phyloP scores from a whole-genome alignment of 352 stramenopile species.

The Blastocystis hominis region DNA sequence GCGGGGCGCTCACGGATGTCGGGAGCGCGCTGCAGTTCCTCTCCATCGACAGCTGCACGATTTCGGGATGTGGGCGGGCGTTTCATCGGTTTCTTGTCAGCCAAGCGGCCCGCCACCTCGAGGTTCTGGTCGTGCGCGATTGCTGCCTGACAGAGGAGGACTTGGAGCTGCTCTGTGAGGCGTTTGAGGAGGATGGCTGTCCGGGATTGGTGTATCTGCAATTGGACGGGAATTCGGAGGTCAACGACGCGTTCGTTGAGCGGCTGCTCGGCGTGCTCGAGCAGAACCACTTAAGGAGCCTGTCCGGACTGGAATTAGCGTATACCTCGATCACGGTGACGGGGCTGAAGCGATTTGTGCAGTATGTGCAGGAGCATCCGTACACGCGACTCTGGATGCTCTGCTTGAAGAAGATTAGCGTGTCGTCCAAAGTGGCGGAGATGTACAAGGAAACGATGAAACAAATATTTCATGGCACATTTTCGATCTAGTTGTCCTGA shows the following conservation, averaged over 20 bases:
- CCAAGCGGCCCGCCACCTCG: background rate
- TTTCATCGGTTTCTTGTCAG: background rate
- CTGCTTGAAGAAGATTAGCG: background rate
- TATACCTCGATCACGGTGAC: background rate
- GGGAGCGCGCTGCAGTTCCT: background rate
- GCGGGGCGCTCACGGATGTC: background rate
- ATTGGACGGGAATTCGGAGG: background rate
- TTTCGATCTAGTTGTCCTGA: background rate
- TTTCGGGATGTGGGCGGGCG: background rate
- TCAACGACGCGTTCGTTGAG: background rate
- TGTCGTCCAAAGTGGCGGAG: background rate
- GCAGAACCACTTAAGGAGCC: background rate
- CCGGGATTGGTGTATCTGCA: background rate
- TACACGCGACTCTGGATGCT: background rate
- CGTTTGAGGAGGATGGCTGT: background rate
- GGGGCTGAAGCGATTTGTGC: background rate
- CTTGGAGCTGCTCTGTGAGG: background rate
- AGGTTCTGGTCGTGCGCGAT: background rate
- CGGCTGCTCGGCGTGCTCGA: background rate
- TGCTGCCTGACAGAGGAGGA: background rate
- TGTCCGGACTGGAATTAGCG: background rate
- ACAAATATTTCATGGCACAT: background rate
- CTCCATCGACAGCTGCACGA: background rate
- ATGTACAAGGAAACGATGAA: background rate
- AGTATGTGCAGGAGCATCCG: background rate